phyloP scores from a whole-genome alignment of 805 yeast genomes.

The Schwanniomyces polymorphus region DNA sequence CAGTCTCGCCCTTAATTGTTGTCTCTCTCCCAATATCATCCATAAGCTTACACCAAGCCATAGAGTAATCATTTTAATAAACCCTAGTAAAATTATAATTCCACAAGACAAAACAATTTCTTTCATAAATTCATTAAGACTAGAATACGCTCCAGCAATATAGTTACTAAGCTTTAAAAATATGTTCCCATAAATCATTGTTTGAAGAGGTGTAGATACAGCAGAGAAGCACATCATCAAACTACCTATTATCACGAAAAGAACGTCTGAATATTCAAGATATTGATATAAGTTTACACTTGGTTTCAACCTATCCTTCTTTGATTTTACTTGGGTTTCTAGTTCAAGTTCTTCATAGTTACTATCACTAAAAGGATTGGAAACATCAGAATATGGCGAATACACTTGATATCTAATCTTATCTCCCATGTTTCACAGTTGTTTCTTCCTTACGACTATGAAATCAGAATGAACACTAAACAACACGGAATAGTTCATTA shows the following conservation, averaged over 20 bases:
- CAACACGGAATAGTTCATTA: too few relatives aligned
- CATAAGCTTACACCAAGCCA: conserved; percentile 63
- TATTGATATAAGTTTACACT: conserved; percentile 13
- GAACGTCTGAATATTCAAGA: conserved; percentile 13
- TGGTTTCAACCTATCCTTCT: not conserved
- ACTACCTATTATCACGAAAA: conserved; percentile 19
- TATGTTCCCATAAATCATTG: conserved; percentile 66
- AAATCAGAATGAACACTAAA: too few relatives aligned
- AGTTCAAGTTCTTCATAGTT: not conserved
- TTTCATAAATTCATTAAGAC: conserved; percentile 20
- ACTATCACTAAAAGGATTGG: conserved; percentile 4
- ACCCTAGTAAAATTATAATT: conserved; percentile 32
- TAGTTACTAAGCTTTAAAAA: conserved; percentile 39
- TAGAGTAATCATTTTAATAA: conserved; percentile 26
- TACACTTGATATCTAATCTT: not conserved
- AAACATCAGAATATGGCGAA: not conserved
- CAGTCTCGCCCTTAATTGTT: conserved; percentile 56
- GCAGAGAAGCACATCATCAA: conserved; percentile 52
- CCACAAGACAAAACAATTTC: conserved; percentile 28
- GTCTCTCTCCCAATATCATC: conserved; percentile 72
- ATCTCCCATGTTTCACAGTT: not conserved
- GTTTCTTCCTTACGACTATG: not conserved
- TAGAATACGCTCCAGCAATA: conserved; percentile 27
- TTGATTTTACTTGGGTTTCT: not conserved
- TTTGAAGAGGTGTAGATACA: conserved; percentile 56